Conservation (phyloP, 2,329 filamentous ascomycete genomes). For the Penicillium palitans region DNA sequence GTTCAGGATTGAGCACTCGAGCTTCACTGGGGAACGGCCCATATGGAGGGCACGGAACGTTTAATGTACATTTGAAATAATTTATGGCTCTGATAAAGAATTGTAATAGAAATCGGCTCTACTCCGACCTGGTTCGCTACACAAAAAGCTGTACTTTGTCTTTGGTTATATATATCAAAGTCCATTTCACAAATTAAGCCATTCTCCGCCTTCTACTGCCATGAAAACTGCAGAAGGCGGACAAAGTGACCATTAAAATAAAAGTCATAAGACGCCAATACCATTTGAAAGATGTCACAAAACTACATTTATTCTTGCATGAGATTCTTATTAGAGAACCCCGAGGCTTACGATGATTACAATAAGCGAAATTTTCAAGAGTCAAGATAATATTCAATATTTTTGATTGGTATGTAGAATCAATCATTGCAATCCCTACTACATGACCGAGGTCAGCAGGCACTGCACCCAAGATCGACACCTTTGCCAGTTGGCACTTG, state of each 20-base stretch:
- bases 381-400: conserved; percentile 2
- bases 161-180: too few relatives aligned
- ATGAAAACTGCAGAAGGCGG: too few relatives aligned
- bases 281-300: too few relatives aligned
- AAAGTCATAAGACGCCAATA: too few relatives aligned
- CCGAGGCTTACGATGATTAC: background rate
- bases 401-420: conserved; percentile 47
- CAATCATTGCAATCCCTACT: conserved; percentile 62
- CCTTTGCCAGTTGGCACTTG: conserved; percentile 38
- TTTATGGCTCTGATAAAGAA: conserved; percentile 7
- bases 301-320: too few relatives aligned
- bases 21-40: background rate
- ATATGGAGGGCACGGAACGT: background rate
- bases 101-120: conserved; percentile 5
- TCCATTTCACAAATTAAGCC: too few relatives aligned
- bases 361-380: background rate
- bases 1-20: background rate
- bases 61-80: conserved; percentile 10
- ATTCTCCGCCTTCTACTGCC: too few relatives aligned
- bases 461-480: conserved; percentile 61
- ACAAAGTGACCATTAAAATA: too few relatives aligned
- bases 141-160: background rate
- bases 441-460: conserved; percentile 47
- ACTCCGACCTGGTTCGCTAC: background rate
- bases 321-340: background rate